These are phyloP conservation scores for Metschnikowia dekortorum DNA, from an alignment of 805 yeast genomes.

Conservation along the genomic window DNA sequence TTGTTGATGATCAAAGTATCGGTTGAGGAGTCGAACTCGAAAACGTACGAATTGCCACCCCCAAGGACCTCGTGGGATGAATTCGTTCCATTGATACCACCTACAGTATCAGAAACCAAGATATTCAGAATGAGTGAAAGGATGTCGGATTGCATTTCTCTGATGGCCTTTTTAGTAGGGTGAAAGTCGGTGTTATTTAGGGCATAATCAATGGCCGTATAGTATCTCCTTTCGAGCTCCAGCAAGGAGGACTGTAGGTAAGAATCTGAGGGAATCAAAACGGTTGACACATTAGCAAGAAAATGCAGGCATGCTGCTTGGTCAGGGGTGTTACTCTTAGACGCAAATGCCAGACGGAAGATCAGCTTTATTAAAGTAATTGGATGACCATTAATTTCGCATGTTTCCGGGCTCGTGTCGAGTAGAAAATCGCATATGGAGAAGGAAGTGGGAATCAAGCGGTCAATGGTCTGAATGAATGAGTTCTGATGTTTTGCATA, in stretches of 20 bases:
- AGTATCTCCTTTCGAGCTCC: slow-evolving; percentile 25
- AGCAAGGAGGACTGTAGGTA: slow-evolving; percentile 23
- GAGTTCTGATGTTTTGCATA: slow-evolving; percentile 61
- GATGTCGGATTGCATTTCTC: slow-evolving; percentile 30
- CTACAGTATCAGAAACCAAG: slow-evolving; percentile 24
- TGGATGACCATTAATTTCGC: slow-evolving; percentile 17
- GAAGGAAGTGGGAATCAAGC: slow-evolving; percentile 35
- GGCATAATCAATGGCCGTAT: slow-evolving; percentile 22
- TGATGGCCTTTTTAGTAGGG: slow-evolving; percentile 28
- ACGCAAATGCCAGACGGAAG: slow-evolving; percentile 25
- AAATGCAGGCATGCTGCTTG: slow-evolving; percentile 24
- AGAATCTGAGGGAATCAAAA: slow-evolving; percentile 34
- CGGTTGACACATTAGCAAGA: slow-evolving; percentile 22
- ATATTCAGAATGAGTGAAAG: slow-evolving; percentile 22
- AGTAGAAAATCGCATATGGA: slow-evolving; percentile 34
- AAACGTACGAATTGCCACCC: slow-evolving; percentile 12
- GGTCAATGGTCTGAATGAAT: slow-evolving; percentile 60
- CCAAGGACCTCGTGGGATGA: slow-evolving; percentile 7
- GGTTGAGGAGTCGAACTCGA: slow-evolving; percentile 8
- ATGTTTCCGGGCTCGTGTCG: background rate
- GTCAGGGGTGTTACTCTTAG: background rate
- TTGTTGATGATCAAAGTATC: slow-evolving; percentile 20
- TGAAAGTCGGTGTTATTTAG: slow-evolving; percentile 12
- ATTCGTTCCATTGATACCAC: slow-evolving; percentile 29
- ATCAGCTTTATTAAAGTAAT: slow-evolving; percentile 25